Percentiles rank a stretch among this genome's conserved stretches.
Conservation (phyloP, 2,329 filamentous ascomycete species). For the Penicillium thymicola region DNA sequence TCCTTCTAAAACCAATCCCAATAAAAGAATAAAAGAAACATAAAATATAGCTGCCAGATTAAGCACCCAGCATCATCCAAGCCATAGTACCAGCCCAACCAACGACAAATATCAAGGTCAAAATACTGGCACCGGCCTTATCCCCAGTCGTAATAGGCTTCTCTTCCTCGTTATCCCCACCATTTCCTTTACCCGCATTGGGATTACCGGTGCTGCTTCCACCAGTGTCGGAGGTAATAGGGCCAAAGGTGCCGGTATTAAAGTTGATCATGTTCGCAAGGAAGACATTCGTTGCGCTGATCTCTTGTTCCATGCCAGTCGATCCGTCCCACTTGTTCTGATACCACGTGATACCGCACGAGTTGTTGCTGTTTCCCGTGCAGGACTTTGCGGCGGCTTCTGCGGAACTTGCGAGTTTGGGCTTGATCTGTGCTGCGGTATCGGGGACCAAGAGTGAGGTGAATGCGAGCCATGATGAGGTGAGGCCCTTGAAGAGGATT, state of each 20-base stretch:
- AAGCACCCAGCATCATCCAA: conserved; percentile 32
- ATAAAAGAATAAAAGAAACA: neutral
- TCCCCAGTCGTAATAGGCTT: conserved; percentile 33
- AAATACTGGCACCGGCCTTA: conserved; percentile 38
- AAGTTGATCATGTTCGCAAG: conserved; percentile 56
- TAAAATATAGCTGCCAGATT: neutral
- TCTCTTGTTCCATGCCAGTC: conserved; percentile 64
- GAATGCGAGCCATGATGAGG: conserved; percentile 63
- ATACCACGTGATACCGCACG: conserved; percentile 64
- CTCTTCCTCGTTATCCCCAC: neutral
- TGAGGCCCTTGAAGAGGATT: conserved; percentile 65
- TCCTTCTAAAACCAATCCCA: neutral
- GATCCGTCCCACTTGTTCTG: conserved; percentile 51
- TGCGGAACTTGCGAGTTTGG: conserved; percentile 57
- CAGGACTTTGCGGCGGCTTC: conserved; percentile 61
- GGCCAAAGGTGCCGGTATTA: conserved; percentile 49
- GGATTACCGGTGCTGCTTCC: conserved; percentile 50
- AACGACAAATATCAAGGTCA: conserved; percentile 34
- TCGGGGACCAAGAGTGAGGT: conserved; percentile 62
- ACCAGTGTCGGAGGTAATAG: conserved; percentile 46
- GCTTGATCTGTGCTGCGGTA: conserved; percentile 54
- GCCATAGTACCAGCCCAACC: conserved; percentile 29
- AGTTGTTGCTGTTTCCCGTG: conserved; percentile 56
- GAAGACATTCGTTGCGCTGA: conserved; percentile 63
- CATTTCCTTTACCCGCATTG: conserved; percentile 28